These are phyloP conservation scores for Agrostemma githago DNA, from an alignment of 148 eudicot species.

Conservation along the genomic window DNA sequence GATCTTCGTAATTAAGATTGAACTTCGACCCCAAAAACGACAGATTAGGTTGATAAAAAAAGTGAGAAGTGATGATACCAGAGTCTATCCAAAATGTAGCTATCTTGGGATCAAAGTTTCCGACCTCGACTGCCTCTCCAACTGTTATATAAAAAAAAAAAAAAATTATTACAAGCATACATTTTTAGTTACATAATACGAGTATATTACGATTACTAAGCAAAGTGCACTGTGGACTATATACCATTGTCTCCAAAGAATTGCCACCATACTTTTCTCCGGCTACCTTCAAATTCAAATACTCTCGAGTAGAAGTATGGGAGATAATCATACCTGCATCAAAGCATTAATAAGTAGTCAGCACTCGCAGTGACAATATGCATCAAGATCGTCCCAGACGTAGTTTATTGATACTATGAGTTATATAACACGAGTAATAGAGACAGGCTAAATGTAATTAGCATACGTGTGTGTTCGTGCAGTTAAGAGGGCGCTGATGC, in stretches of 20 bases:
- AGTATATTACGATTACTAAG: neutral
- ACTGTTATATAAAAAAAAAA: constrained; percentile 45
- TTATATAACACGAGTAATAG: neutral
- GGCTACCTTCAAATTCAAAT: constrained; percentile 96
- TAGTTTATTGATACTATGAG: neutral
- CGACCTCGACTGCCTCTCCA: constrained; percentile 88
- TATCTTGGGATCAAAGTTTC: constrained; percentile 91
- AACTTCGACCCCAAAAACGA: neutral
- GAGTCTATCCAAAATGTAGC: constrained; percentile 97
- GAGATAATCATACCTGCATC: constrained; percentile 77
- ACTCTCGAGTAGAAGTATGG: constrained; percentile 94
- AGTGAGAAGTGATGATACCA: constrained; percentile 35
- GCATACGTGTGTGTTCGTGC: constrained; percentile 67
- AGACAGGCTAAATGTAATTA: constrained; percentile 4
- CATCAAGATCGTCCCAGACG: neutral
- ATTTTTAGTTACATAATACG: neutral
- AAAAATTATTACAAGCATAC: constrained; percentile 10
- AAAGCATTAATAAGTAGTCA: constrained; percentile 12
- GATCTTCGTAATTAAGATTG: neutral
- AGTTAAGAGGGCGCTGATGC: constrained; percentile 65
- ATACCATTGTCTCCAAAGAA: constrained; percentile 95
- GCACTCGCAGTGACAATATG: neutral
- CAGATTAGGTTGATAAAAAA: neutral
- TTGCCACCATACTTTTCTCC: constrained; percentile 97
- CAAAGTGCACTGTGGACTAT: constrained; percentile 1